These are phyloP conservation scores for Singerocomus rubriflavus DNA, from an alignment of 1,284 basidiomycete genomes.

Conservation along the genomic window DNA sequence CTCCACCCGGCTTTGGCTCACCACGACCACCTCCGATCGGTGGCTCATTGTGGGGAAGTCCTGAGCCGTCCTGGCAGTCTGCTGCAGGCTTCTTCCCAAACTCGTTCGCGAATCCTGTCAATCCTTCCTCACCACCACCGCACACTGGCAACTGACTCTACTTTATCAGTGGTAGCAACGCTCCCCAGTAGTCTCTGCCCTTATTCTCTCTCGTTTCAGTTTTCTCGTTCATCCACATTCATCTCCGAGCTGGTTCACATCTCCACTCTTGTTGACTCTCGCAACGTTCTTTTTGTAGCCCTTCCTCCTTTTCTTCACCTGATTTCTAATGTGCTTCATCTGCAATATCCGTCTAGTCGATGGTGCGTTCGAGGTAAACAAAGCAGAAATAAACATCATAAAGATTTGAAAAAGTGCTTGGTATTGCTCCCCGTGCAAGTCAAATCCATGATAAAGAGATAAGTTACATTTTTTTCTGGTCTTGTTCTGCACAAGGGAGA, in stretches of 20 bases:
- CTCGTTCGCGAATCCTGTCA: constrained; percentile 45
- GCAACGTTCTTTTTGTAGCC: constrained; percentile 15
- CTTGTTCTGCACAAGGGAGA: too few species aligned
- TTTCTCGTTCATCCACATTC: background rate
- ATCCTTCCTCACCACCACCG: constrained; percentile 47
- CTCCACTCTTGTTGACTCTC: background rate
- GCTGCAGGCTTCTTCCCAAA: constrained; percentile 43
- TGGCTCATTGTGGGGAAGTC: constrained; percentile 43
- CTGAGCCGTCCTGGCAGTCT: constrained; percentile 48
- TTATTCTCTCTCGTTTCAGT: background rate
- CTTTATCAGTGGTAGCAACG: constrained; percentile 23
- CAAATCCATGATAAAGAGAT: background rate
- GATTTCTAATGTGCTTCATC: constrained; percentile 28
- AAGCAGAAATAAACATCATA: constrained; percentile 36
- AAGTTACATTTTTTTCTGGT: constrained; percentile 7
- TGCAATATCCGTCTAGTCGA: constrained; percentile 25
- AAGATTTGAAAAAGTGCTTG: constrained; percentile 31
- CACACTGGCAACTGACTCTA: constrained; percentile 46
- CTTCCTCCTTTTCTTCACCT: background rate
- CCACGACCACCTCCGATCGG: constrained; percentile 38
- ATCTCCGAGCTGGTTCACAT: background rate
- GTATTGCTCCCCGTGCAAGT: background rate
- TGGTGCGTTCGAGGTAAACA: constrained; percentile 23
- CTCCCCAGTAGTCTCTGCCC: constrained; percentile 10
- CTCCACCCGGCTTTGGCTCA: constrained; percentile 35